Base-by-base conservation (phyloP, 768 basidiomycete genomes). In the Myochromella boudieri region DNA sequence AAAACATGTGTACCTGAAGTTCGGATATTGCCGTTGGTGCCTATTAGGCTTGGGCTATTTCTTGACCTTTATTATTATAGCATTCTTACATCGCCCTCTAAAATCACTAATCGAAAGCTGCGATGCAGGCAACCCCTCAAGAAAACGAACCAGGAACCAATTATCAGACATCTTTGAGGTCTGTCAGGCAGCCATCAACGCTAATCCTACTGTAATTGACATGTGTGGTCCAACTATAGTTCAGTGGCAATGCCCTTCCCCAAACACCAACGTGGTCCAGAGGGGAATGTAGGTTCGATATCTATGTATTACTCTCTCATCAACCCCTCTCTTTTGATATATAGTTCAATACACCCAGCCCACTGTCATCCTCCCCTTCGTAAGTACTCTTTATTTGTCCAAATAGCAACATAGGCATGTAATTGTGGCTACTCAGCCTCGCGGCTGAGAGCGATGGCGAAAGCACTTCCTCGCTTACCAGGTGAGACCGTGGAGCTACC, bases 301-400 rank as follows among this genome's bases (percentile, higher is more conserved):
- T n/a, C 24, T 36, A 45, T 46, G 32, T 24, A 31, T 36, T 32
- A 24, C 12, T 6, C 34, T 37, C 17, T 14, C 33, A 31, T 40
- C 44, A 33, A 51, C n/a, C n/a, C n/a, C n/a, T n/a, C n/a, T n/a
- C n/a, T n/a, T n/a, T 5, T 32, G 21, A 11, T 36, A 26, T 40
- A 42, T 27, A 32, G 69, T 65, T 27, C 68, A 60, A 60, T 82
- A 83, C 8, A 57, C 59, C 25, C 33, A 46, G 32, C 31, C 6
- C 27, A 27, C 15, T 36, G 18, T 44, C 42, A 59, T 67, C 63
- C 78, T 80, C 15, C 80, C 82, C 24, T 82, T 80, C 18, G 72
- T 55, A 11, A 88, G 68, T 12, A 86, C 64, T 12, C 69, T 52
- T 39, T 74, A 71, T n/a, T 87, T 26, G 15, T 41, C 66, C 20